These are phyloP conservation scores for Madurella fahalii DNA, from an alignment of 2,329 filamentous ascomycete species.

Conservation along the genomic window DNA sequence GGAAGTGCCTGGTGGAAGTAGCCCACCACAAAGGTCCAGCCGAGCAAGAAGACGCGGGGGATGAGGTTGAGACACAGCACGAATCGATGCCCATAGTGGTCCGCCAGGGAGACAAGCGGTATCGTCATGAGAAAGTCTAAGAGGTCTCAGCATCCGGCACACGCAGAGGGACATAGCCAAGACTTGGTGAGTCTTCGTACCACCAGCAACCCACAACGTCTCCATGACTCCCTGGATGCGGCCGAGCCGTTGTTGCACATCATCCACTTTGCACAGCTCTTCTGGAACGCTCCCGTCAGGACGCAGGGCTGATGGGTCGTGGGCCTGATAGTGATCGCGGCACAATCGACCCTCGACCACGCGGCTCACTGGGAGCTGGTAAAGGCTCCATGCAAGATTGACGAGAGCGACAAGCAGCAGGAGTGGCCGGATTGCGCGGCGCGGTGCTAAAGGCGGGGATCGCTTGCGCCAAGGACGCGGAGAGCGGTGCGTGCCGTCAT, in stretches of 20 bases:
- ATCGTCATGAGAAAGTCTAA: conserved; percentile 48
- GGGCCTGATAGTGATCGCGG: conserved; percentile 42
- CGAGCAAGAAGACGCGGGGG: conserved; percentile 38
- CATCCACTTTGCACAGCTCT: conserved; percentile 50
- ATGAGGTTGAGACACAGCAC: conserved; percentile 43
- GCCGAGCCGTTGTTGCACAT: conserved; percentile 48
- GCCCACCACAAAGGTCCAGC: conserved; percentile 39
- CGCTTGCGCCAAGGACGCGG: neutral
- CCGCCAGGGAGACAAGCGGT: conserved; percentile 43
- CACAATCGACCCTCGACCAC: conserved; percentile 48
- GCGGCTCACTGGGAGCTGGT: conserved; percentile 45
- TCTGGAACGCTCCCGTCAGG: conserved; percentile 44
- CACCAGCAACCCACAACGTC: conserved; percentile 45
- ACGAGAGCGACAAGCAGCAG: conserved; percentile 42
- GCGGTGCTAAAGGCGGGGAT: neutral
- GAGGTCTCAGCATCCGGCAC: conserved; percentile 30
- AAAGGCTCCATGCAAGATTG: conserved; percentile 45
- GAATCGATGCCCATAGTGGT: conserved; percentile 37
- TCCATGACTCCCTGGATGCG: conserved; percentile 50
- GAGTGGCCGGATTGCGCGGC: conserved; percentile 25
- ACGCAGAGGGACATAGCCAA: neutral
- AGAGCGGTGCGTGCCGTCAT: neutral
- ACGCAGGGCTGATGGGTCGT: conserved; percentile 35
- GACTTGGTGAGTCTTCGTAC: neutral
- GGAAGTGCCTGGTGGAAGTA: conserved; percentile 37